Percentiles rank a stretch among this genome's conserved stretches.
These are phyloP conservation scores for Nidula niveotomentosa DNA, from an alignment of 1,284 basidiomycete genomes.

Conservation along the genomic window DNA sequence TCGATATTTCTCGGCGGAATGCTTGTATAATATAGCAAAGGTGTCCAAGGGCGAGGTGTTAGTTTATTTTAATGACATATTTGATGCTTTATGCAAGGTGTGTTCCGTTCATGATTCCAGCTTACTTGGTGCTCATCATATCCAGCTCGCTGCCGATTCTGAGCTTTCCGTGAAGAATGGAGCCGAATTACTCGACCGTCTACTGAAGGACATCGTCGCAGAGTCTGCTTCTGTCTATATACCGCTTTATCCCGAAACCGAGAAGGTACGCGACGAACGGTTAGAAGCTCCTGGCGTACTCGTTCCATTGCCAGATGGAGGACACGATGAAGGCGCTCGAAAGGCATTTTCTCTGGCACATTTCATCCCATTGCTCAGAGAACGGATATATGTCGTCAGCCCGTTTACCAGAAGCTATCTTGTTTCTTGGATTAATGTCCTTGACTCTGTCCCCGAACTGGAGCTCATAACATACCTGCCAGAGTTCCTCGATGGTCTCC, in stretches of 20 bases:
- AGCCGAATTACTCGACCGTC: constrained; percentile 95
- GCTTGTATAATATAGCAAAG: constrained; percentile 98
- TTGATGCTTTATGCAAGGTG: constrained; percentile 96
- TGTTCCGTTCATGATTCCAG: constrained; percentile 14
- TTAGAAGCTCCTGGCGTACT: constrained; percentile 57
- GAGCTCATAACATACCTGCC: constrained; percentile 95
- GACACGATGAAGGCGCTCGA: constrained; percentile 49
- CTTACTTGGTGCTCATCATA: constrained; percentile 2
- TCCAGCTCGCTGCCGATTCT: constrained; percentile 92
- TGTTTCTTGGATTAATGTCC: constrained; percentile 94
- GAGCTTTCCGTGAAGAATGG: constrained; percentile 99
- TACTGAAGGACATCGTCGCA: constrained; percentile 97
- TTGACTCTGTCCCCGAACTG: constrained; percentile 96
- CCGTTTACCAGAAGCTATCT: constrained; percentile 97
- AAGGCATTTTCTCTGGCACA: constrained; percentile 92
- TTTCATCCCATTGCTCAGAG: constrained; percentile 93
- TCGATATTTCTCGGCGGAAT: constrained; percentile 96
- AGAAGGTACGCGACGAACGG: constrained; percentile 59
- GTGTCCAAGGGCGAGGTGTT: constrained; percentile 97
- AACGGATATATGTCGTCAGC: constrained; percentile 93
- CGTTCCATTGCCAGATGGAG: constrained; percentile 60
- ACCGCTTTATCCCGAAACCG: constrained; percentile 83
- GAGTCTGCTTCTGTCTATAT: constrained; percentile 97
- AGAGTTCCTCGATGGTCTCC: constrained; percentile 90
- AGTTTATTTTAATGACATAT: constrained; percentile 98